A percentile compares a stretch with the other conserved stretches of the same genome.
Conservation (phyloP, 1,284 basidiomycete species). For the Cutaneotrichosporon arboriforme region DNA sequence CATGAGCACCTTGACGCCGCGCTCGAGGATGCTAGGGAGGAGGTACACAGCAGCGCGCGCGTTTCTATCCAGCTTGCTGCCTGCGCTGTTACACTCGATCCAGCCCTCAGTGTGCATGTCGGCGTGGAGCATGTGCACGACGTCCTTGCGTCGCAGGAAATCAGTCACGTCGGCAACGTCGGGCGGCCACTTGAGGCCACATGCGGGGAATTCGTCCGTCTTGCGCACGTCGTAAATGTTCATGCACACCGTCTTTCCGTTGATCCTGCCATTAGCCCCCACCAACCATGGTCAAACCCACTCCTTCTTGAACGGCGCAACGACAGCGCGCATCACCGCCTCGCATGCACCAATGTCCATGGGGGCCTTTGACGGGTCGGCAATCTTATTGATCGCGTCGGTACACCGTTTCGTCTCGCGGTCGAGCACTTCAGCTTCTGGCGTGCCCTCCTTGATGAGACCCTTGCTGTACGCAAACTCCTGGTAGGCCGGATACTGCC, state of each 20-base stretch:
- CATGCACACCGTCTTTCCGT: constrained; percentile 70
- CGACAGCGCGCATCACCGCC: constrained; percentile 59
- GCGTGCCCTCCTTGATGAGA: constrained; percentile 65
- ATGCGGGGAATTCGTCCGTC: constrained; percentile 76
- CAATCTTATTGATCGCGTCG: constrained; percentile 49
- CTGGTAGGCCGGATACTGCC: constrained; percentile 85
- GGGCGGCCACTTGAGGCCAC: constrained; percentile 99
- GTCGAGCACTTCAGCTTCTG: constrained; percentile 55
- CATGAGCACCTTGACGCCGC: constrained; percentile 75
- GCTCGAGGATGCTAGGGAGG: constrained; percentile 67
- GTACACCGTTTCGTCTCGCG: constrained; percentile 63
- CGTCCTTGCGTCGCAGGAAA: constrained; percentile 80
- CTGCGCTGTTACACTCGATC: constrained; percentile 75
- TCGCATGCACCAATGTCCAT: constrained; percentile 66
- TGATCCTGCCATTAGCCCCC: constrained; percentile 52
- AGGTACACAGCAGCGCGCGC: constrained; percentile 67
- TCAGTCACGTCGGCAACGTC: constrained; percentile 69
- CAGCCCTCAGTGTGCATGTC: constrained; percentile 70
- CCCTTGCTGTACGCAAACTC: constrained; percentile 79
- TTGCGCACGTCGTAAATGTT: constrained; percentile 94
- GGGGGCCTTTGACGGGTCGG: constrained; percentile 51
- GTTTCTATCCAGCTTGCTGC: constrained; percentile 62
- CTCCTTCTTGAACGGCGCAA: constrained; percentile 60
- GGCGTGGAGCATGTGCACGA: constrained; percentile 78
- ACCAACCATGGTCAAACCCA: constrained; percentile 46